Base-by-base conservation (phyloP, 208 protist genomes). In the Chromosphaera perkinsii region DNA sequence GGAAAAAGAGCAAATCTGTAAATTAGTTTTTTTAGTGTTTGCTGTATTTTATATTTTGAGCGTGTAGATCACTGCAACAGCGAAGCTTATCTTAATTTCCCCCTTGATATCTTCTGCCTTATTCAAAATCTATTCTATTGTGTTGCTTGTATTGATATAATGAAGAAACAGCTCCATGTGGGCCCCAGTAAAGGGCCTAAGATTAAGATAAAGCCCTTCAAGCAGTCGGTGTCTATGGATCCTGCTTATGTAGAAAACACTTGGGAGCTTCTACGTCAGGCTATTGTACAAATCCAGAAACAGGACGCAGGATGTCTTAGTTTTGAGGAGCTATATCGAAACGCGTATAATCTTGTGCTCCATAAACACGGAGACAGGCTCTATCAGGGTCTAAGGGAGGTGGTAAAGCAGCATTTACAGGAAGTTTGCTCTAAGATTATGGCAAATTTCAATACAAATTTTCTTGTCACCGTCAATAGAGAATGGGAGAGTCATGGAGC, bases 341-440 rank as follows among this genome's bases (percentile, higher is more conserved):
- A 72, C 33, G 72, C 57, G 20, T 80, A 80, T 64, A 81, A 81
- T 48, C 54, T 81, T 48, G 76, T 81, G 33, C 60, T 81, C 5
- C 76, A 81, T 62, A 81, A 81, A 36, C 40, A 72, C 27, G 76
- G 72, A 7, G 62, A 66, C 26, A 57, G 64, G 45, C 55, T 81
- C 10, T 81, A 81, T 49, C 37, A 66, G 32, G 68, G 70, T 3
- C 62, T 80, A 27, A 10, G 10, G 2, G 54, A 60, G 4, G 57
- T 51, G 5, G 40, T 75, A 3, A 49, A 24, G 3, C 14, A 17
- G 17, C 69, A 75, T 31, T 24, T 54, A 14, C n/a, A 12, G 10
- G 24, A 24, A 31, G 49, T 54, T 14, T 9, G 17, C 20, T 10
- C 49, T 29, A 24, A 14, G 9, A 24, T 24, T 14, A 24, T 31